A percentile compares a stretch with the other conserved stretches of the same genome.
Evolutionary conservation across 805 yeast genomes (phyloP).

Genomic region (Wickerhamomyces strasburgensis): DNA sequence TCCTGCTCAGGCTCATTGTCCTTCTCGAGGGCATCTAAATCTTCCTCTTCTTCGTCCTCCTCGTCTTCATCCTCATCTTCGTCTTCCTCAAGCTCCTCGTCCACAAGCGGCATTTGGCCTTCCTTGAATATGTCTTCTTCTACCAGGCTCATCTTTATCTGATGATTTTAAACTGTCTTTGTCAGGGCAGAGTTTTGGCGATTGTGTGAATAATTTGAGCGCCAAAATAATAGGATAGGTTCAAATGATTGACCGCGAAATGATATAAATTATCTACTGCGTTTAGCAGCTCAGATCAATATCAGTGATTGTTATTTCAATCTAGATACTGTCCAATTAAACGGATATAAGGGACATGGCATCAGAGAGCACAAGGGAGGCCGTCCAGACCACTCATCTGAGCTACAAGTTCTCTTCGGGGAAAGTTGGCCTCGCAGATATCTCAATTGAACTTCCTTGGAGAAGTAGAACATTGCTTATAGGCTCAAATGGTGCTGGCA

Average conservation of each 20-base stretch:
- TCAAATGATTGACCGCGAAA: too few species aligned
- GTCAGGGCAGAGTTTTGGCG: neutral
- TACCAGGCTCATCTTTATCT: conserved; percentile 2
- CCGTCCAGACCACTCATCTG: conserved; percentile 60
- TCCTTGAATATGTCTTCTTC: conserved; percentile 24
- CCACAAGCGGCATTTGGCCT: conserved; percentile 18
- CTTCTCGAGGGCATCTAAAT: conserved; percentile 24
- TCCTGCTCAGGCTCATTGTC: conserved; percentile 26
- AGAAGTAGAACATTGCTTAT: conserved; percentile 72
- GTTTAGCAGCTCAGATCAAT: too few species aligned
- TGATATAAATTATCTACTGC: too few species aligned
- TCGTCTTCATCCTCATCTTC: conserved; percentile 23
- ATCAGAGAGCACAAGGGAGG: too few species aligned
- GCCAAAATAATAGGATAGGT: too few species aligned
- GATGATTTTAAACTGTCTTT: neutral
- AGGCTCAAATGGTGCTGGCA: conserved; percentile 98
- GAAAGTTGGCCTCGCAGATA: conserved; percentile 61
- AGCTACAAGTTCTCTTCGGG: conserved; percentile 63
- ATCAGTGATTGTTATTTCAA: too few species aligned
- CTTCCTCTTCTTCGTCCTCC: conserved; percentile 26
- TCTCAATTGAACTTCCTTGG: conserved; percentile 58
- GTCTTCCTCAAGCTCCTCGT: conserved; percentile 24
- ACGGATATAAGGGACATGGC: neutral
- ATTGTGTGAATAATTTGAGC: too few species aligned
- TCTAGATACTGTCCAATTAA: neutral